Evolutionary conservation across 495 filamentous ascomycete species (phyloP).

Genomic region (Darksidea phi): DNA sequence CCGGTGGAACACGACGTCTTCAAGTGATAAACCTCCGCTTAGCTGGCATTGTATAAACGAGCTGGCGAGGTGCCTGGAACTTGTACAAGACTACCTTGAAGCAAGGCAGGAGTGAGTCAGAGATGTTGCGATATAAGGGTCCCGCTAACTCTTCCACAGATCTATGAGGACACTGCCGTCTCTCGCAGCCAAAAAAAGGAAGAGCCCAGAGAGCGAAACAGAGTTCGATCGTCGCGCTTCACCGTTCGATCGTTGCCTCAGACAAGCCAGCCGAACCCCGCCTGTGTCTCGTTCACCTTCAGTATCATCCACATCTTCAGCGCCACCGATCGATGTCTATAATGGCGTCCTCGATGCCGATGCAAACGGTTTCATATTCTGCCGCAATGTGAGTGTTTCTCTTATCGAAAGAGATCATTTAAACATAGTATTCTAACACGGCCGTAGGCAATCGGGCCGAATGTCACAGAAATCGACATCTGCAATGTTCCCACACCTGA

Average conservation of each 20-base stretch:
- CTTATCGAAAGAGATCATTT: not conserved
- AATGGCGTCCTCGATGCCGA: slow-evolving; percentile 38
- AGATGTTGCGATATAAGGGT: slow-evolving; percentile 2
- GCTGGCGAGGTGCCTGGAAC: slow-evolving; percentile 35
- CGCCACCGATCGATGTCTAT: slow-evolving; percentile 27
- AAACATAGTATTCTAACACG: not conserved
- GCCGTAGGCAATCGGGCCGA: not conserved
- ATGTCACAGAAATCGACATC: slow-evolving; percentile 23
- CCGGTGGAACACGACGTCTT: slow-evolving; percentile 33
- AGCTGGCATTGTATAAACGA: slow-evolving; percentile 43
- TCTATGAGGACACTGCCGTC: not conserved
- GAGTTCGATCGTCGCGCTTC: slow-evolving; percentile 24
- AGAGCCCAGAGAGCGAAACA: slow-evolving; percentile 33
- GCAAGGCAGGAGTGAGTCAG: slow-evolving; percentile 13
- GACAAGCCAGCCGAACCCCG: slow-evolving; percentile 7
- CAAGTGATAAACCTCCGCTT: slow-evolving; percentile 18
- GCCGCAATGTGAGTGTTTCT: slow-evolving; percentile 25
- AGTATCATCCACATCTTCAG: slow-evolving; percentile 6
- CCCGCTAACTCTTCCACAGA: not conserved
- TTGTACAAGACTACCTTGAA: slow-evolving; percentile 44
- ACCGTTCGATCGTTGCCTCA: slow-evolving; percentile 13
- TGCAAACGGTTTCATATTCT: slow-evolving; percentile 35
- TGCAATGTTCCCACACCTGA: slow-evolving; percentile 35
- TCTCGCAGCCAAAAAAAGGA: slow-evolving; percentile 31
- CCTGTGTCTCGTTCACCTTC: slow-evolving; percentile 14